Base-by-base conservation (phyloP, 2,329 filamentous ascomycete species). In the Verticillium isaacii region DNA sequence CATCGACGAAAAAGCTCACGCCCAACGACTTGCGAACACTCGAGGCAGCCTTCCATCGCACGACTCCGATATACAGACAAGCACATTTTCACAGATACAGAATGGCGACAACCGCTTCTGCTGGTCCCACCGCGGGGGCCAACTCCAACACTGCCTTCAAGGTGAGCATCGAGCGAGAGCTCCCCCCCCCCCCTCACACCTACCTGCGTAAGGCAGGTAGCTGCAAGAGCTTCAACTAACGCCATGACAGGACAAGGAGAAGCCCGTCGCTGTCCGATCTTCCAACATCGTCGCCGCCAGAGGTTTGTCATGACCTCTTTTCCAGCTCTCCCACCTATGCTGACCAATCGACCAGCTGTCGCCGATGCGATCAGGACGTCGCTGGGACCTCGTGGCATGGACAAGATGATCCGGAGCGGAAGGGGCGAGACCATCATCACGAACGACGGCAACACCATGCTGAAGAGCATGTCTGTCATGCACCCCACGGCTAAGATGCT, bases 401-500 rank as follows among this genome's bases (percentile, higher is more conserved):
- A 97, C 82, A 97, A 97, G 84, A 97, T 97, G 93, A 98, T 99
- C 71, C 91, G 96, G 83, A 96, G 90, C 64, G 91, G 93, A 75
- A 97, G 92, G 81, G 95, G 94, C 80, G 92, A 96, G 78, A 97
- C 93, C 62, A 95, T 98, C 77, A 99, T 99, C 80, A 99, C 95
- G 73, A 99, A 99, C 83, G 95, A 99, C 79, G 95, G 95, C 76
- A 96, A 96, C 82, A 99, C 95, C 62, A 99, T 99, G 94, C 82
- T 99, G 73, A 96, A 91, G 81, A 94, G 94, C 82, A 98, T 99
- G 95, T 91, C 92, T 67, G 95, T 99, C 68, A 93, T 99, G 90
- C 95, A 99, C 75, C 95, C 95, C n/a, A 96, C 96, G 57, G 95
- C 95, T 59, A 97, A 97, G 82, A 99, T 99, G 95, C 85, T 99